Evolutionary conservation across 176 grass and related monocot species (phyloP).

Genomic region (Poa pratensis): DNA sequence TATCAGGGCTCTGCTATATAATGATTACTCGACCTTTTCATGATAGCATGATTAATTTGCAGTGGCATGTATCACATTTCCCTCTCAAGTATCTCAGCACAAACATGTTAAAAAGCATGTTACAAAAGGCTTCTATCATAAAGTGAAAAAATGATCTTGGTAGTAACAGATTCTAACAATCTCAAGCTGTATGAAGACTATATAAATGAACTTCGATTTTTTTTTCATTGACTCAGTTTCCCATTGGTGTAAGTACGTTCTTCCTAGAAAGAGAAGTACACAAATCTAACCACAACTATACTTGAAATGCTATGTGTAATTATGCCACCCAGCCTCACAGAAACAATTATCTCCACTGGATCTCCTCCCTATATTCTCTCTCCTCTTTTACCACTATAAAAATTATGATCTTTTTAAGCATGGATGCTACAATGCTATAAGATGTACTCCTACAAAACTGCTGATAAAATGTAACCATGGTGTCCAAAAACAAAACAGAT

Average conservation of each 20-base stretch:
- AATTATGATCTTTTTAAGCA: background rate
- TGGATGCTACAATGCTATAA: slow-evolving; percentile 4
- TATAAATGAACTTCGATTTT: background rate
- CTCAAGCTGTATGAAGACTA: background rate
- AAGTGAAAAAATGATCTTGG: slow-evolving; percentile 4
- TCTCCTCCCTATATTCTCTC: background rate
- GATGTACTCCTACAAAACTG: background rate
- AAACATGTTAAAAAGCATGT: background rate
- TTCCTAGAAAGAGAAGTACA: background rate
- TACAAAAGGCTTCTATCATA: background rate
- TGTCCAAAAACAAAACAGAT: background rate
- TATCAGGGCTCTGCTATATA: slow-evolving; percentile 26
- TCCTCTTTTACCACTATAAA: background rate
- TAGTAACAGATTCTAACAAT: slow-evolving; percentile 25
- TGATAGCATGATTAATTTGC: background rate
- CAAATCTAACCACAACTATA: background rate
- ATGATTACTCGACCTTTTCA: slow-evolving; percentile 32
- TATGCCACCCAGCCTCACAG: background rate
- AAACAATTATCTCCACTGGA: background rate
- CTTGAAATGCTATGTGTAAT: background rate
- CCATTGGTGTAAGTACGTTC: background rate
- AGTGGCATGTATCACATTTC: slow-evolving; percentile 13
- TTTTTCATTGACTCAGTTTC: background rate
- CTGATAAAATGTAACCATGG: background rate
- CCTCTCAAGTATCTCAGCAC: background rate